Evolutionary conservation across 23 red algal species (phyloP), one percentile per base, ranked within the genome.

Genomic region (Gracilaria domingensis): DNA sequence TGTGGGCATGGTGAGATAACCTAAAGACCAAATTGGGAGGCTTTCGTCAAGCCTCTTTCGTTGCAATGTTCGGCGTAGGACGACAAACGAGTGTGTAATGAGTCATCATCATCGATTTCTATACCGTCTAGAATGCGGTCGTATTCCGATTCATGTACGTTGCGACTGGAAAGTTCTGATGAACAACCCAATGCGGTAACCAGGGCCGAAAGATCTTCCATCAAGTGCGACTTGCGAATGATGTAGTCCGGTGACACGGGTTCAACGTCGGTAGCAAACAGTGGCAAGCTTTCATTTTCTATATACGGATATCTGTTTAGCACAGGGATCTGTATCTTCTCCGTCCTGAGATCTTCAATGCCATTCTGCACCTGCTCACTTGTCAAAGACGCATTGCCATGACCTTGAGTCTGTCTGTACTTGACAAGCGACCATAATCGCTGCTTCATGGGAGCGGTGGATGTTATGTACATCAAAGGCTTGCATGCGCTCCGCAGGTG

Each of bases 241-340:
- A 87, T 69, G 50, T 87, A 87, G 35, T 87, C 84, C 11, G 84
- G 67, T 7, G 40, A 12, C 14, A 77, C 13, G 9, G 20, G 42
- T 34, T 87, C 42, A 18, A 25, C 8, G 1, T 25, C 11, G 1
- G 9, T 11, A 0, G n/a, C 26, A 30, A 34, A 34, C 1, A 67
- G 4, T 1, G 62, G 6, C 1, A 2, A 34, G 26, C 33, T 17
- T 13, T 12, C 2, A 12, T 29, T 30, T 1, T 67, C 0, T 25
- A 50, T 16, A 25, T 51, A 77, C n/a, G 72, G 42, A 30, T 77
- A 77, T 4, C 9, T 0, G 23, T 77, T 50, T 0, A 77, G 23
- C 14, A 18, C 40, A 0, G 28, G 1, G 18, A 48, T 11, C 8
- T 37, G 30, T 26, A 0, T 3, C 9, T 12, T 39, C 8, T 77